These are phyloP conservation scores for Blastobotrys parvus DNA, from an alignment of 805 yeast genomes.

Conservation along the genomic window DNA sequence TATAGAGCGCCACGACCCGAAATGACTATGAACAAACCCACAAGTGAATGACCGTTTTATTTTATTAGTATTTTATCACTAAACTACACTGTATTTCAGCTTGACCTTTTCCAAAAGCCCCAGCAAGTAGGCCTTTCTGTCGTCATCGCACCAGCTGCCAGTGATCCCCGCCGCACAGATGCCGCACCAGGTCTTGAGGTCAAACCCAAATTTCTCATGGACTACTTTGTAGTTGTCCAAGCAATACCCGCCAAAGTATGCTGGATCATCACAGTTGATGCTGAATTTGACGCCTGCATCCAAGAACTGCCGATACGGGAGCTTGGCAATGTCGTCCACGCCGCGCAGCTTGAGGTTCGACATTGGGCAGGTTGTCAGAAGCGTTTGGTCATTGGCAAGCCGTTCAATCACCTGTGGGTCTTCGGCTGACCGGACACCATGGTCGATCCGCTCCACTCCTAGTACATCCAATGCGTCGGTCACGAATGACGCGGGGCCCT, in stretches of 20 bases:
- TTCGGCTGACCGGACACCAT: slow-evolving; percentile 61
- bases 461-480: slow-evolving; percentile 48
- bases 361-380: slow-evolving; percentile 70
- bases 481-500: slow-evolving; percentile 70
- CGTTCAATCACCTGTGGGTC: slow-evolving; percentile 46
- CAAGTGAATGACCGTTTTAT: no score
- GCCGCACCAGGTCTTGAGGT: background rate
- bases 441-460: slow-evolving; percentile 66
- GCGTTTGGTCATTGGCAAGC: slow-evolving; percentile 45
- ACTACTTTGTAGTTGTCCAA: slow-evolving; percentile 52
- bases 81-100: background rate
- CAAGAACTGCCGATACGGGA: slow-evolving; percentile 56
- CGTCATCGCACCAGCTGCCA: slow-evolving; percentile 66
- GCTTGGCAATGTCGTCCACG: slow-evolving; percentile 54
- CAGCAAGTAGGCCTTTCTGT: slow-evolving; percentile 39
- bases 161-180: slow-evolving; percentile 42
- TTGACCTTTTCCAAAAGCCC: slow-evolving; percentile 13
- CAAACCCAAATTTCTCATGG: background rate
- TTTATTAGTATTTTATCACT: no score
- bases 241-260: slow-evolving; percentile 80
- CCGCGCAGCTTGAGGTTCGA: slow-evolving; percentile 72
- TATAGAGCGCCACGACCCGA: no score
- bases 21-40: no score
- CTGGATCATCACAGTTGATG: slow-evolving; percentile 71
- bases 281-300: slow-evolving; percentile 62